These are phyloP conservation scores for Kazachstania sp. DNA, from an alignment of 1,139 yeast species.

Conservation along the genomic window DNA sequence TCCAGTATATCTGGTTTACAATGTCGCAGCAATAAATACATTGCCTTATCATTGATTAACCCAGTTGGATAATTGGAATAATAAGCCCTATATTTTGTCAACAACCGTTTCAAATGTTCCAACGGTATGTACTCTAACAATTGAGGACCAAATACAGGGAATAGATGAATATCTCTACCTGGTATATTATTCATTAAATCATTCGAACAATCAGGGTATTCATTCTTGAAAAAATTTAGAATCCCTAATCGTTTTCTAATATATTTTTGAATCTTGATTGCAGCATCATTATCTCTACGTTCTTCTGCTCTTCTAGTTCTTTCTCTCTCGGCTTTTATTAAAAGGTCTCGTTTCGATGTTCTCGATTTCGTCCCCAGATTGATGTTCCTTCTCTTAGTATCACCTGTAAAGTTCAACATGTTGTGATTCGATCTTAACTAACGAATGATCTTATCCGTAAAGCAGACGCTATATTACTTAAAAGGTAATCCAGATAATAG, in stretches of 20 bases:
- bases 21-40: background rate
- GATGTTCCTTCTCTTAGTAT: slow-evolving; percentile 52
- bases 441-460: no score
- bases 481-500: no score
- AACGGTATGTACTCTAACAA: background rate
- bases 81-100: background rate
- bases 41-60: slow-evolving; percentile 8
- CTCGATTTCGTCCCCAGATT: slow-evolving; percentile 56
- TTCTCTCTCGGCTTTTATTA: slow-evolving; percentile 57
- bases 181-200: background rate
- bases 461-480: no score
- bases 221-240: slow-evolving; percentile 12
- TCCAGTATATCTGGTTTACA: slow-evolving; percentile 2
- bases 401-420: slow-evolving; percentile 56
- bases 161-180: slow-evolving; percentile 5
- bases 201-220: slow-evolving; percentile 4
- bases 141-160: slow-evolving; percentile 21
- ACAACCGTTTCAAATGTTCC: background rate
- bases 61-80: slow-evolving; percentile 4
- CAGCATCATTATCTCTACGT: slow-evolving; percentile 41
- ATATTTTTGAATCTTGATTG: slow-evolving; percentile 39
- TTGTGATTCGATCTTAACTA: background rate
- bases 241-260: slow-evolving; percentile 36
- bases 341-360: slow-evolving; percentile 32
- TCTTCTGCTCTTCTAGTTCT: slow-evolving; percentile 60